Evolutionary conservation across 108 stramenopile species (phyloP), one percentile per base, ranked within the genome.

Genomic region (Discostella pseudostelligera): DNA sequence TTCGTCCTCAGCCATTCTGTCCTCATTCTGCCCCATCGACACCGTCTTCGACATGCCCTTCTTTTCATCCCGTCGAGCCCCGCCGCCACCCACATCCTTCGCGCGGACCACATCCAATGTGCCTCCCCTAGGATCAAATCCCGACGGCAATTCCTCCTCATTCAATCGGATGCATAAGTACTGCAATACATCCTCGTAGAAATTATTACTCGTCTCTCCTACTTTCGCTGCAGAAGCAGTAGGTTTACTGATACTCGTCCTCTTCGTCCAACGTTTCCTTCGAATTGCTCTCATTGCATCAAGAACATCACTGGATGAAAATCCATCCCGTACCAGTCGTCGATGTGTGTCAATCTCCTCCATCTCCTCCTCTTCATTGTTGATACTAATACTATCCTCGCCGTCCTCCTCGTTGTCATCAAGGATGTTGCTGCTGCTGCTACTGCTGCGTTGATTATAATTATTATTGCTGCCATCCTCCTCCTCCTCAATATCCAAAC

Each of bases 131-230:
- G 89, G 92, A 86, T 93, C 92, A 76, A 90, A 89, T 11, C 92
- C 92, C 72, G 86, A 83, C 8, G 92, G 92, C 21, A 93, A 62
- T 35, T 89, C 79, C 50, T 88, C 87, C 71, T 93, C 92, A 11
- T 79, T 67, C 44, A 90, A 60, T 80, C 88, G 86, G 44, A 93
- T 67, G 62, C 84, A 78, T 12, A 93, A 50, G 84, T 89, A 89
- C 64, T 93, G 92, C 56, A 93, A 58, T 55, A 86, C 84, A 54
- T 81, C 81, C 60, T 93, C 92, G 64, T 90, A 90, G 4, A 79
- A 42, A 0, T 62, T 57, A 51, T 88, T 87, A 25, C n/a, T 11
- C 85, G 72, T 72, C 0, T 83, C 79, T 40, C 60, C 63, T 12
- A 78, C 81, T 60, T 79, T 78, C 16, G 60, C 55, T 19, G 46